These are phyloP conservation scores for Aureobasidium sp. DNA, from an alignment of 2,329 filamentous ascomycete genomes.

Conservation along the genomic window DNA sequence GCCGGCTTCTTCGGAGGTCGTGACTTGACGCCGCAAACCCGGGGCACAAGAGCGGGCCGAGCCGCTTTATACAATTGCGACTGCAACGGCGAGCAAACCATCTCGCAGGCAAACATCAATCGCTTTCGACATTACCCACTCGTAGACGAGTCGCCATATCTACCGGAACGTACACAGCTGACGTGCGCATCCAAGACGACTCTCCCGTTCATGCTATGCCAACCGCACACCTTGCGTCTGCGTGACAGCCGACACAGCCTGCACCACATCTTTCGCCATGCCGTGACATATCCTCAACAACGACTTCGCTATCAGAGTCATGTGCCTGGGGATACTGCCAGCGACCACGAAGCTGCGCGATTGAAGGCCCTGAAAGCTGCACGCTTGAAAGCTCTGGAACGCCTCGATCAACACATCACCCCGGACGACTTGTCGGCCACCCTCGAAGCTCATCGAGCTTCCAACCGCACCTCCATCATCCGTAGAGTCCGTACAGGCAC, in stretches of 20 bases:
- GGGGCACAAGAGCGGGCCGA: not conserved
- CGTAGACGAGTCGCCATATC: not conserved
- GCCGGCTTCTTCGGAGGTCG: constrained; percentile 1
- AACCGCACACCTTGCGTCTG: not conserved
- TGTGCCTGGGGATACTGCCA: no score
- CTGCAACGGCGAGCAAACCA: not conserved
- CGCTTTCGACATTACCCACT: not conserved
- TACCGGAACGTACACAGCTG: not conserved
- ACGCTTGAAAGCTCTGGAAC: not conserved
- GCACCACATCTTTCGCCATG: not conserved
- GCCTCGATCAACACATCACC: not conserved
- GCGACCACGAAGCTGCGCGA: not conserved
- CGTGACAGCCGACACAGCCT: constrained; percentile 4
- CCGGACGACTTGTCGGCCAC: constrained; percentile 14
- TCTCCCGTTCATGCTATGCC: constrained; percentile 14
- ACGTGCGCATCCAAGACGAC: not conserved
- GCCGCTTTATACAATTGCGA: not conserved
- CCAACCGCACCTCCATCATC: constrained; percentile 10
- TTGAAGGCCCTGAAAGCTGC: no score
- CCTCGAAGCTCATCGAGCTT: constrained; percentile 13
- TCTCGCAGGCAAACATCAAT: constrained; percentile 6
- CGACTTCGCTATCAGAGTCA: not conserved
- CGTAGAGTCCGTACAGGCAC: not conserved
- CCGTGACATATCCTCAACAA: not conserved
- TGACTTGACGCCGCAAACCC: not conserved